These are phyloP conservation scores for Ambrosiella beaveri DNA, from an alignment of 2,329 filamentous ascomycete genomes.

Conservation along the genomic window DNA sequence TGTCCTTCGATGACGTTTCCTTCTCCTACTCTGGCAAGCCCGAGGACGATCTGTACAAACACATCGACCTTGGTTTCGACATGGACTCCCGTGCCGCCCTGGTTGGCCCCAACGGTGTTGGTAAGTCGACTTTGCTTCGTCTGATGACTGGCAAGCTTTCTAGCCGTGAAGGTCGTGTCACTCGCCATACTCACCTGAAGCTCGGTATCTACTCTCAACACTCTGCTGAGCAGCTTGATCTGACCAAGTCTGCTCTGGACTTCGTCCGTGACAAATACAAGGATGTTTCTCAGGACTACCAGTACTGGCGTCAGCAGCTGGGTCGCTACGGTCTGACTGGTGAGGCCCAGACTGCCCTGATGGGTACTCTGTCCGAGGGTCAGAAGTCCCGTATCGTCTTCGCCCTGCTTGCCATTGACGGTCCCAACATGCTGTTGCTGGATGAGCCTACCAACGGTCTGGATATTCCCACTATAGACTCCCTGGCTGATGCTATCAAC, in stretches of 20 bases:
- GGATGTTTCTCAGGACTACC: conserved; percentile 84
- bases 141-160: conserved; percentile 94
- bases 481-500: conserved; percentile 92
- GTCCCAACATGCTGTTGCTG: conserved; percentile 91
- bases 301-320: conserved; percentile 98
- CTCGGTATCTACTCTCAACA: conserved; percentile 97
- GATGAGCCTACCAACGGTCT: conserved; percentile 99
- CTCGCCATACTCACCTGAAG: conserved; percentile 94
- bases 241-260: conserved; percentile 94
- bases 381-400: conserved; percentile 98
- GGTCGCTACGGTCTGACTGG: conserved; percentile 86
- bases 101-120: conserved; percentile 96
- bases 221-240: conserved; percentile 92
- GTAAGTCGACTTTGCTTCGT: conserved; percentile 89
- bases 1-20: conserved; percentile 92
- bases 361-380: conserved; percentile 93
- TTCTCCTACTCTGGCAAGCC: conserved; percentile 90
- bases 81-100: conserved; percentile 98
- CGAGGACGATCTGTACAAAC: conserved; percentile 85
- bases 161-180: conserved; percentile 65
- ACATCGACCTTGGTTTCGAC: conserved; percentile 95
- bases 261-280: conserved; percentile 94
- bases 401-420: conserved; percentile 83
- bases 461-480: conserved; percentile 97
- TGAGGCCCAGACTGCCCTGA: conserved; percentile 87